A percentile compares a stretch with the other conserved stretches of the same genome.
Conservation (phyloP, 1,139 yeast genomes). For the Hyphopichia wangnamkhiaoensis region DNA sequence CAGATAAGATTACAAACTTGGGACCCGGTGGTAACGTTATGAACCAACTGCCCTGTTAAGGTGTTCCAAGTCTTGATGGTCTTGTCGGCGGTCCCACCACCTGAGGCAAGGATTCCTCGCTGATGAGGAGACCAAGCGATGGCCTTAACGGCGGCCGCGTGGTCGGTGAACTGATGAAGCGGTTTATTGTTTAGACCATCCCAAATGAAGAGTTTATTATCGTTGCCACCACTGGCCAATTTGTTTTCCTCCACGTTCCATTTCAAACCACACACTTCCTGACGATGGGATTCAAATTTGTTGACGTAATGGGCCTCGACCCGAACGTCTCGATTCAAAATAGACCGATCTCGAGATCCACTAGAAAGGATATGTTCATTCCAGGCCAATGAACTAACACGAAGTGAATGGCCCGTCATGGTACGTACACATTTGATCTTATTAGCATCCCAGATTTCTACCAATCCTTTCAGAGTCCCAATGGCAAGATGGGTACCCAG, state of each 20-base stretch:
- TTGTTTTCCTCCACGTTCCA: conserved; percentile 92
- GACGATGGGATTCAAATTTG: conserved; percentile 74
- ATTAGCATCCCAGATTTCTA: conserved; percentile 96
- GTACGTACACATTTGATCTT: conserved; percentile 80
- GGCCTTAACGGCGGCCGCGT: conserved; percentile 94
- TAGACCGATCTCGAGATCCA: conserved; percentile 84
- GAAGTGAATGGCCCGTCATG: conserved; percentile 85
- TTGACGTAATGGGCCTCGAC: conserved; percentile 80
- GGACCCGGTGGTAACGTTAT: conserved; percentile 89
- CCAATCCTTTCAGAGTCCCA: conserved; percentile 84
- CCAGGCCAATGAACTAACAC: conserved; percentile 93
- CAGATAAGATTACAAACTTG: conserved; percentile 94
- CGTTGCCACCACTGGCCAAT: conserved; percentile 93
- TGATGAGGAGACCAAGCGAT: conserved; percentile 98
- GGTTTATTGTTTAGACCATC: conserved; percentile 77
- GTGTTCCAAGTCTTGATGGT: conserved; percentile 93
- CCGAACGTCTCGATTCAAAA: conserved; percentile 89
- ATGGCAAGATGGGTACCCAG: conserved; percentile 93
- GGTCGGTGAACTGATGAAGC: conserved; percentile 73
- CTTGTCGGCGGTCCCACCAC: conserved; percentile 97
- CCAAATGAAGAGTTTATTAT: conserved; percentile 83
- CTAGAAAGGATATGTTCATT: conserved; percentile 85
- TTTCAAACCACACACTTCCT: conserved; percentile 93
- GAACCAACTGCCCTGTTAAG: conserved; percentile 67
- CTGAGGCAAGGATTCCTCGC: conserved; percentile 88